phyloP scores from a whole-genome alignment of 441 rosid genomes.

The Hura crepitans region DNA sequence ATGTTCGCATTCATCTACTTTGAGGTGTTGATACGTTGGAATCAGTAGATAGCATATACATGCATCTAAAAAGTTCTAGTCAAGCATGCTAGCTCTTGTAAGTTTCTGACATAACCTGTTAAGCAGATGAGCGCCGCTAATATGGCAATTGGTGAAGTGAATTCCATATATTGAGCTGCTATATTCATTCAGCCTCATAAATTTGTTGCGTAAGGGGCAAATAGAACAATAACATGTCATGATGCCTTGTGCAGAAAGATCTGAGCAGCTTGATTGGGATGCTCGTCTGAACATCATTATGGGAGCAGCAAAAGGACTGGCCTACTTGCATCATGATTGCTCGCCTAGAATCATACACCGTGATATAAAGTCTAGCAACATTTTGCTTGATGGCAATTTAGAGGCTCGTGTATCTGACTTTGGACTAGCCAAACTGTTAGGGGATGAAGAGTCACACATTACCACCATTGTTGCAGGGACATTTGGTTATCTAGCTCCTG shows the following conservation, averaged over 20 bases:
- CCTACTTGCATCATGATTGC: conserved; percentile 96
- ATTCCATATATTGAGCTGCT: background rate
- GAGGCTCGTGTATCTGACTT: conserved; percentile 98
- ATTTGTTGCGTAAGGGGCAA: too few species aligned
- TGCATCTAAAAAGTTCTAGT: background rate
- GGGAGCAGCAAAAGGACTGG: conserved; percentile 97
- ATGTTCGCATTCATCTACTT: conserved; percentile 8
- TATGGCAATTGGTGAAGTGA: background rate
- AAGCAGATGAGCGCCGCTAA: background rate
- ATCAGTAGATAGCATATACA: background rate
- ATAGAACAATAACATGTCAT: conserved; percentile 8
- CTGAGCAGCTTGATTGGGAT: conserved; percentile 94
- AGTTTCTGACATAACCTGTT: background rate
- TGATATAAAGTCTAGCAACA: conserved; percentile 96
- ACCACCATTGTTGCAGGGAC: conserved; percentile 99
- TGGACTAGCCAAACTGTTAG: conserved; percentile 92
- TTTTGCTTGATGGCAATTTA: conserved; percentile 90
- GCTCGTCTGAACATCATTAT: conserved; percentile 79
- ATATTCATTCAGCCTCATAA: background rate
- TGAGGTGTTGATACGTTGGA: background rate
- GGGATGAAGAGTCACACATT: conserved; percentile 96
- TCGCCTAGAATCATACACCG: conserved; percentile 98
- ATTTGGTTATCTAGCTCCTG: conserved; percentile 97
- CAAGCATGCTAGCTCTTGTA: background rate
- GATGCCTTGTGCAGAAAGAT: conserved; percentile 57